phyloP scores from a whole-genome alignment of 78 protist species.

The Bodo saltans region DNA sequence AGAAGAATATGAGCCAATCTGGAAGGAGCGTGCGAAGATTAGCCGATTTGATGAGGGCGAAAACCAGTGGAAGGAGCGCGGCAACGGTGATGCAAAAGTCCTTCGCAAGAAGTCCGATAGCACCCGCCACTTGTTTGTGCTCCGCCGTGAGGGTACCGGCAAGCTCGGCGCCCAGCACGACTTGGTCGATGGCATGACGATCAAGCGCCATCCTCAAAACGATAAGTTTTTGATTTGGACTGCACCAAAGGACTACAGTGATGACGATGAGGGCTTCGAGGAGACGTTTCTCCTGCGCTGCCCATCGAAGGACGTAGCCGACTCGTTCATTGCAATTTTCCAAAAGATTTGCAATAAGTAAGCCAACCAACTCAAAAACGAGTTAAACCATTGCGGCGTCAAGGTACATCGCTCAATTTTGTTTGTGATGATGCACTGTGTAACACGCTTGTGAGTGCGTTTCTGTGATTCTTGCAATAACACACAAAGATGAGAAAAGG shows the following conservation, averaged over 20 bases:
- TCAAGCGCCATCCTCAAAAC: slow-evolving; percentile 32
- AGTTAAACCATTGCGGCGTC: too few relatives aligned
- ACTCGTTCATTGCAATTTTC: not conserved
- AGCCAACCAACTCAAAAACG: too few relatives aligned
- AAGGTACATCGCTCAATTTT: too few relatives aligned
- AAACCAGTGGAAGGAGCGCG: slow-evolving; percentile 84
- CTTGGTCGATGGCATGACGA: not conserved
- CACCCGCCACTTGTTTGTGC: slow-evolving; percentile 69
- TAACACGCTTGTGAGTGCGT: too few relatives aligned
- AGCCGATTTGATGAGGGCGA: slow-evolving; percentile 10
- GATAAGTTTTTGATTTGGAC: slow-evolving; percentile 54
- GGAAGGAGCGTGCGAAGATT: not conserved
- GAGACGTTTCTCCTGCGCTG: not conserved
- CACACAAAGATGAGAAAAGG: too few relatives aligned
- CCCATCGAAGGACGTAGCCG: not conserved
- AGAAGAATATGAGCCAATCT: not conserved
- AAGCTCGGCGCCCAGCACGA: slow-evolving; percentile 81
- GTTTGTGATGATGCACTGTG: too few relatives aligned
- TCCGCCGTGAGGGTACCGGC: slow-evolving; percentile 74
- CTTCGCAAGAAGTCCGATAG: slow-evolving; percentile 52
- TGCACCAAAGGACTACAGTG: slow-evolving; percentile 8
- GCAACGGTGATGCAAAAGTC: slow-evolving; percentile 75
- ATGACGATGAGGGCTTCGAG: not conserved
- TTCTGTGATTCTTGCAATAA: too few relatives aligned
- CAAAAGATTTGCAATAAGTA: not conserved